Base-by-base conservation (phyloP, 306 rosid species). In the Pyrus bretschneideri region DNA sequence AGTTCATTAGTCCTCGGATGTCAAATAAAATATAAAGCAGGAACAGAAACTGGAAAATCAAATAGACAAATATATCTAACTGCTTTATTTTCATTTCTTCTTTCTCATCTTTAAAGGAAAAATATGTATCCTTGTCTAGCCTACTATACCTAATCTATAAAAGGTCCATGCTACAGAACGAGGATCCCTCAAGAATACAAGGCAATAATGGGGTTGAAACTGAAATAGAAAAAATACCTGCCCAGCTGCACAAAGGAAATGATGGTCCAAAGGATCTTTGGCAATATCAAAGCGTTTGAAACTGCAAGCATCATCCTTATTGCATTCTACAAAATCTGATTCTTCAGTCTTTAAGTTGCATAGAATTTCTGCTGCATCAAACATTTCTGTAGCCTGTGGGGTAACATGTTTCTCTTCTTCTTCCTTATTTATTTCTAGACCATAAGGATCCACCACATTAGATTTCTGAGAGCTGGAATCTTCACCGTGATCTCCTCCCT, bases 261-360 rank as follows among this genome's bases (percentile, higher is more conserved):
- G 87, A 85, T 96, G 97, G 83, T 96, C 98, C 63, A 76, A 71
- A 65, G 99, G 98, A 87, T 91, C 98, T 85, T 31, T 84, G 38
- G 89, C 84, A 54, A 92, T 91, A 85, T 96, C 99, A 83, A 96
- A 96, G 82, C 90, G 93, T 77, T 91, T 91, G 88, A 91, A 89
- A 83, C 85, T 80, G 78, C 88, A 74, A 78, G 81, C 82, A 38
- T 83, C 87, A 83, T 82, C 73, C 74, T 79, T 81, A 4, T 66
- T 71, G 82, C 81, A 79, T 76, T 82, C 86, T 71, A 76, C 76
- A 68, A 81, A 72, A 75, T 86, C 71, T 11, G 72, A 33, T 57
- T 69, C 86, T 81, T 84, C 91, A 67, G 82, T 82, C 79, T 82
- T 83, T 76, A 84, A 80, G 82, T 82, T 59, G 31, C 86, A 75